Percentiles rank a stretch among this genome's conserved stretches.
Evolutionary conservation across 2,329 filamentous ascomycete species (phyloP).

Genomic region (Fusarium mexicanum): DNA sequence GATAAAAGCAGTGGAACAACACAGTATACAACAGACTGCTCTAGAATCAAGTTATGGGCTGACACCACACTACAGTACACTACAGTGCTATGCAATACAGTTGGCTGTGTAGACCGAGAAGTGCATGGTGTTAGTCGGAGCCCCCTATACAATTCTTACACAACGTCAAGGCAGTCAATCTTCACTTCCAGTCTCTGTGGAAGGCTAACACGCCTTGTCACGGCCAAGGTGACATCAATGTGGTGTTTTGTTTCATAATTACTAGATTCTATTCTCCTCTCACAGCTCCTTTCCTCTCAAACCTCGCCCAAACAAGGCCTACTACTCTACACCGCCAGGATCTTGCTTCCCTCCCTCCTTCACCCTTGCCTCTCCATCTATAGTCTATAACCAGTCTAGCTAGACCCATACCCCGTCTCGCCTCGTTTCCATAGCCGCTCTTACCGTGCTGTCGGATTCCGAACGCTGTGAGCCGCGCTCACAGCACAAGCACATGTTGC

Average conservation of each 20-base stretch:
- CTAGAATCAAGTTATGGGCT: neutral
- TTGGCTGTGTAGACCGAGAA: neutral
- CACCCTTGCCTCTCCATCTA: neutral
- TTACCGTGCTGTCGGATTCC: constrained; percentile 15
- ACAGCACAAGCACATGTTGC: neutral
- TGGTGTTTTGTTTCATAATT: neutral
- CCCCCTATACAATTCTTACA: neutral
- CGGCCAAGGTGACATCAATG: neutral
- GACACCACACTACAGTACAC: neutral
- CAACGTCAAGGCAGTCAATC: neutral
- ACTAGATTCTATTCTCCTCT: neutral
- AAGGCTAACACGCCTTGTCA: constrained; percentile 1
- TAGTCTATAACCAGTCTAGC: neutral
- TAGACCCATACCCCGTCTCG: neutral
- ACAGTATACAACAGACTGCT: neutral
- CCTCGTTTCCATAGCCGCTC: constrained; percentile 5
- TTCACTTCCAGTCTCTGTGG: neutral
- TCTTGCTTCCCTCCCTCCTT: neutral
- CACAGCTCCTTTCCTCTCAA: neutral
- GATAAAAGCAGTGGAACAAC: neutral
- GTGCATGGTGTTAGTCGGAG: neutral
- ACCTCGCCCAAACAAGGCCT: neutral
- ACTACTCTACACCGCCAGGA: neutral
- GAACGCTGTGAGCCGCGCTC: constrained; percentile 1
- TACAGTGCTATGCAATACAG: neutral